Evolutionary conservation across 2,329 filamentous ascomycete species (phyloP).

Genomic region (Colletotrichum aenigma): DNA sequence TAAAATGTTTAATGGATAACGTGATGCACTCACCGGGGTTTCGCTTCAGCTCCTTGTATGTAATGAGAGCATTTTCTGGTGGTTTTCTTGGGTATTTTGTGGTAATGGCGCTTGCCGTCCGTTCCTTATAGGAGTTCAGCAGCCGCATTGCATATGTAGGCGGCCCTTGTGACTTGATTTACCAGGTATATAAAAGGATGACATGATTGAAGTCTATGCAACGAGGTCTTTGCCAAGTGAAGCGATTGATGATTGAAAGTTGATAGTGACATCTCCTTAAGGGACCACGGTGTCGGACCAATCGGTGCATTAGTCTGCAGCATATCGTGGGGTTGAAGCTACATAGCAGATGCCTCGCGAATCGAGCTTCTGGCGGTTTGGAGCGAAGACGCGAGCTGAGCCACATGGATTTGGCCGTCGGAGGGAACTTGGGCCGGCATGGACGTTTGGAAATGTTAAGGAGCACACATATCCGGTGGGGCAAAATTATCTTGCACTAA

Average conservation of each 20-base stretch:
- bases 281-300: too few species aligned
- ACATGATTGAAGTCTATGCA: neutral
- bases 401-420: neutral
- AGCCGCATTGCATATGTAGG: neutral
- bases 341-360: neutral
- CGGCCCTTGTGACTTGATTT: neutral
- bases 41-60: constrained; percentile 1
- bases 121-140: neutral
- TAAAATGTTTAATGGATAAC: neutral
- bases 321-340: neutral
- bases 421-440: neutral
- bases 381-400: neutral
- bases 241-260: neutral
- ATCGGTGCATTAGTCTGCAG: neutral
- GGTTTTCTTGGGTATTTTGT: neutral
- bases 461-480: rapidly evolving
- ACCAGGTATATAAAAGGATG: neutral
- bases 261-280: neutral
- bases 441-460: neutral
- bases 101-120: constrained; percentile 22
- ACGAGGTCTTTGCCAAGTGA: neutral
- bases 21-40: neutral
- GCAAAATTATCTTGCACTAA: neutral
- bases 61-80: constrained; percentile 3
- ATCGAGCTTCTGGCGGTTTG: neutral